phyloP scores from a whole-genome alignment of 148 eudicot genomes.

The Simmondsia chinensis region DNA sequence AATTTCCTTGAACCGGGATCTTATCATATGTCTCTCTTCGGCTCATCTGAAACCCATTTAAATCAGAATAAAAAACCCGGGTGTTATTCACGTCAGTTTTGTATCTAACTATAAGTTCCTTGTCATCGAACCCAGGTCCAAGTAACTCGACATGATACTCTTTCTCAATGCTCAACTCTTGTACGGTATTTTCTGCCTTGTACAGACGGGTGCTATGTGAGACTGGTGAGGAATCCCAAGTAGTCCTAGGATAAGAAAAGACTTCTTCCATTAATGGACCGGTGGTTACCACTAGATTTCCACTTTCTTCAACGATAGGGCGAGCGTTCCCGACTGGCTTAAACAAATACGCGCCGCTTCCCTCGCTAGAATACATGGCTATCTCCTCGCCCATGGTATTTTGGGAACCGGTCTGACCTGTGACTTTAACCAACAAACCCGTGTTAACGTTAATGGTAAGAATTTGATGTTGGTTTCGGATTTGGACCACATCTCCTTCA shows the following conservation, averaged over 20 bases:
- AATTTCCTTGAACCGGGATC: conserved; percentile 93
- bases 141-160: conserved; percentile 93
- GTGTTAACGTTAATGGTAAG: conserved; percentile 52
- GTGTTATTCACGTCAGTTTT: conserved; percentile 71
- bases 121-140: conserved; percentile 49
- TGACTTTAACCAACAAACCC: conserved; percentile 62
- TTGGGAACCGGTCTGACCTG: conserved; percentile 37
- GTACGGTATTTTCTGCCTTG: conserved; percentile 41
- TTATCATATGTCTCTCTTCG: conserved; percentile 90
- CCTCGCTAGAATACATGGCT: conserved; percentile 71
- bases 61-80: conserved; percentile 71
- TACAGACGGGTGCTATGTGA: conserved; percentile 88
- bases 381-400: conserved; percentile 61
- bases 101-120: conserved; percentile 77
- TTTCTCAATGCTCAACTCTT: conserved; percentile 75
- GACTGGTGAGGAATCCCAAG: conserved; percentile 57
- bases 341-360: conserved; percentile 91
- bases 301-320: conserved; percentile 41
- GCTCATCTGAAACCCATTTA: conserved; percentile 98
- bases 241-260: conserved; percentile 65
- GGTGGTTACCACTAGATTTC: conserved; percentile 49
- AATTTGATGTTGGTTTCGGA: conserved; percentile 46
- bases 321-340: conserved; percentile 76
- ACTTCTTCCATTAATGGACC: conserved; percentile 86
- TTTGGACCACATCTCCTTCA: conserved; percentile 44